These are phyloP conservation scores for Xanthoceras sorbifolium DNA, from an alignment of 345 rosid species.

Conservation along the genomic window DNA sequence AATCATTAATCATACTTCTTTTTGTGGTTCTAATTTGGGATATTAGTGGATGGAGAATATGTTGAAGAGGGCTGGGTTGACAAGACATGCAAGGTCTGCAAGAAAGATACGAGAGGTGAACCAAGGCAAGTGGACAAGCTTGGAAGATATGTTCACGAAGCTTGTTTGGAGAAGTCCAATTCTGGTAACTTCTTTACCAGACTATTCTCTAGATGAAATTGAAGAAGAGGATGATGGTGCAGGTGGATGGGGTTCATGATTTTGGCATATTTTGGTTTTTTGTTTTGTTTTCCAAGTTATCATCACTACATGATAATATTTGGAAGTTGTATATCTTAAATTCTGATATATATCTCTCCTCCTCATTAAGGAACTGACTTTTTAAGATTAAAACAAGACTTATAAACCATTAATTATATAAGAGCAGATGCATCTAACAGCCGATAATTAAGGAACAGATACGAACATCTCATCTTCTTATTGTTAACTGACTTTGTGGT, in stretches of 20 bases:
- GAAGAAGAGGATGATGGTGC: too few relatives aligned
- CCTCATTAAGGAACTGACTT: too few relatives aligned
- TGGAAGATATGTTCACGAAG: constrained; percentile 76
- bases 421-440: too few relatives aligned
- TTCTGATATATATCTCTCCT: background rate
- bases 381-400: too few relatives aligned
- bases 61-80: constrained; percentile 88
- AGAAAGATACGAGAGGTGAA: constrained; percentile 79
- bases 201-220: constrained; percentile 54
- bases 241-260: background rate
- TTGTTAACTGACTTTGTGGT: background rate
- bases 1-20: background rate
- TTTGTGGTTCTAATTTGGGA: constrained; percentile 2
- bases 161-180: constrained; percentile 60
- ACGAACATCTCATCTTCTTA: too few relatives aligned
- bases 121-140: constrained; percentile 74
- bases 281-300: background rate
- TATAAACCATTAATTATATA: too few relatives aligned
- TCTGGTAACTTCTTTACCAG: constrained; percentile 78
- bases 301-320: background rate
- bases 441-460: too few relatives aligned
- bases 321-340: background rate
- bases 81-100: constrained; percentile 89
- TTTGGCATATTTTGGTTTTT: background rate
- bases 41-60: constrained; percentile 75